Conservation (phyloP, 169 alveolate genomes). For the Pseudocohnilembus persalinus region DNA sequence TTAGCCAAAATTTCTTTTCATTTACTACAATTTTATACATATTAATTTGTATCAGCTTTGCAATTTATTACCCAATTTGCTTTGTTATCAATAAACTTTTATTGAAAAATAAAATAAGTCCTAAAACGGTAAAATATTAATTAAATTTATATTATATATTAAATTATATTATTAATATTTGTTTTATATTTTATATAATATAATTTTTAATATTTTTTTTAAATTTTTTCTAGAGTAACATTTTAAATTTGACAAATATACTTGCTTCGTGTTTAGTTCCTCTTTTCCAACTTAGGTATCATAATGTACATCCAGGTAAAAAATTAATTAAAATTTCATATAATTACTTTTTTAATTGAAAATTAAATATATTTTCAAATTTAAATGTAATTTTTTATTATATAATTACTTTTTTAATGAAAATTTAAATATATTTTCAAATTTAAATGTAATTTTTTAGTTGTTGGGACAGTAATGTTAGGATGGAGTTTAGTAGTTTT, state of each 20-base stretch:
- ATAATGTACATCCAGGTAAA: slow-evolving; percentile 30
- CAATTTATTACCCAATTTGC: slow-evolving; percentile 16
- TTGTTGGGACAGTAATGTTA: slow-evolving; percentile 13
- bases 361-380: too few species aligned
- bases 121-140: slow-evolving; percentile 5
- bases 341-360: too few species aligned
- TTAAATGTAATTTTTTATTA: not conserved
- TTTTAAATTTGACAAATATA: slow-evolving; percentile 12
- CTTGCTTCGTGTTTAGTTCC: slow-evolving; percentile 3
- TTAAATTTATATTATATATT: too few species aligned
- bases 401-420: too few species aligned
- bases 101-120: not conserved
- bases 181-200: not conserved
- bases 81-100: too few species aligned
- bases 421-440: too few species aligned
- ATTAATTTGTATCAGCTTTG: slow-evolving; percentile 11
- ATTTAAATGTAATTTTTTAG: not conserved
- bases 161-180: too few species aligned
- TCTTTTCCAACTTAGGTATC: slow-evolving; percentile 1
- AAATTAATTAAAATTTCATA: too few species aligned
- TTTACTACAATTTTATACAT: not conserved
- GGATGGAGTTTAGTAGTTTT: slow-evolving; percentile 7
- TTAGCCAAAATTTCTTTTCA: too few species aligned
- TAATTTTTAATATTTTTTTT: not conserved
- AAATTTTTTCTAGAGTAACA: slow-evolving; percentile 1